phyloP scores from a whole-genome alignment of 2,329 filamentous ascomycete species.

The Albophoma yamanashiensis region DNA sequence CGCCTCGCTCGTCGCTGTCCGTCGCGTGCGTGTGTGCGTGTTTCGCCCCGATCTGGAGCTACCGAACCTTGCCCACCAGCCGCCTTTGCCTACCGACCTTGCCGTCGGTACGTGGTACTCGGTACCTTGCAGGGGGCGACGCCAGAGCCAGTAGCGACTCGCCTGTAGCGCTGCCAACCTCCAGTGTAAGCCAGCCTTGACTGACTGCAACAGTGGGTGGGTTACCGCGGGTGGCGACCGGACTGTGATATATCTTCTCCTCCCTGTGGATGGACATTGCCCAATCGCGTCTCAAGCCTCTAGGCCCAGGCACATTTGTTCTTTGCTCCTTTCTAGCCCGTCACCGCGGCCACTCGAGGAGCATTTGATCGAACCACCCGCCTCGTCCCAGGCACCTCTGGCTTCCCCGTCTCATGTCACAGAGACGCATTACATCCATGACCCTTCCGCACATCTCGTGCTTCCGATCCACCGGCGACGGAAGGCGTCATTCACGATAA shows the following conservation, averaged over 20 bases:
- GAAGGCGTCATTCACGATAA: slow-evolving; percentile 25
- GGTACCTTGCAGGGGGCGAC: not conserved
- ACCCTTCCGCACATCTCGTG: not conserved
- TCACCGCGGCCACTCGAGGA: not conserved
- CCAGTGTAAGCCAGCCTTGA: not conserved
- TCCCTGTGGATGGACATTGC: not conserved
- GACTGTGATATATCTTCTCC: not conserved
- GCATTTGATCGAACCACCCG: not conserved
- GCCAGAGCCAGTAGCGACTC: not conserved
- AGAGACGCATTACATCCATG: slow-evolving; percentile 1
- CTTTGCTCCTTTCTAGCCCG: not conserved
- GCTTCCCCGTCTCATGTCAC: not conserved
- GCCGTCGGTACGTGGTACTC: too few relatives aligned
- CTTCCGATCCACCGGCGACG: slow-evolving; percentile 1
- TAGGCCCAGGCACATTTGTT: not conserved
- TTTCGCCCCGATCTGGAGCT: not conserved
- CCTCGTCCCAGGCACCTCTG: not conserved
- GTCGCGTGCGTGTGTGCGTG: not conserved
- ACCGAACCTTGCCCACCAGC: not conserved
- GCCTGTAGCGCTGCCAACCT: not conserved
- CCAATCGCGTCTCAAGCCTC: not conserved
- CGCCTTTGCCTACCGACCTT: too few relatives aligned
- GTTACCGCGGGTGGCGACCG: not conserved
- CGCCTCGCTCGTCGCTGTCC: not conserved
- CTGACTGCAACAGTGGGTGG: not conserved